phyloP scores from a whole-genome alignment of 78 protist species.

The Reticulomyxa filosa region DNA sequence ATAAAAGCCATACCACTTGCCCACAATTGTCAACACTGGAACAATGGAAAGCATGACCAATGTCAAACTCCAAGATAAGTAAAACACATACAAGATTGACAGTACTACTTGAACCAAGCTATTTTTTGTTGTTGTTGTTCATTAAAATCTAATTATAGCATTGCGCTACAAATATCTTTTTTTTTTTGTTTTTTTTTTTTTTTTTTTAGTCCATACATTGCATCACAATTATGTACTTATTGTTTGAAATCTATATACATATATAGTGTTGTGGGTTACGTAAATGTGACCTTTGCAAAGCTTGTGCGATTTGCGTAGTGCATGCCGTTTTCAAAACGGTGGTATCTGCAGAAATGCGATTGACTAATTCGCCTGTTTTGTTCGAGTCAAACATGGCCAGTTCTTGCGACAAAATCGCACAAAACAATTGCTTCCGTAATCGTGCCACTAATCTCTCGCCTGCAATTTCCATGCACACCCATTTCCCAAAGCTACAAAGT shows the following conservation, averaged over 20 bases:
- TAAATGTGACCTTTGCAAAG: too few relatives aligned
- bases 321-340: not conserved
- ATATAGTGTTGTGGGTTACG: too few relatives aligned
- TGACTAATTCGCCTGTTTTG: not conserved
- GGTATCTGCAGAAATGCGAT: not conserved
- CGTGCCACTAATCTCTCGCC: not conserved
- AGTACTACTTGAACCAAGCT: not conserved
- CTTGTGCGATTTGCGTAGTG: not conserved
- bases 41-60: not conserved
- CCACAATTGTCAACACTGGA: not conserved
- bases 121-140: too few relatives aligned
- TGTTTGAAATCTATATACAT: too few relatives aligned
- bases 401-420: not conserved
- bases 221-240: too few relatives aligned
- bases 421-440: not conserved
- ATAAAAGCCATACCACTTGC: not conserved
- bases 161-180: too few relatives aligned
- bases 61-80: not conserved
- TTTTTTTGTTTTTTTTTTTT: too few relatives aligned
- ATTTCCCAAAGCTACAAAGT: too few relatives aligned
- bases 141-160: too few relatives aligned
- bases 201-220: too few relatives aligned
- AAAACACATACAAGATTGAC: too few relatives aligned
- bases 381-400: not conserved
- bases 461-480: too few relatives aligned